Evolutionary conservation across 2,329 filamentous ascomycete species (phyloP), one percentile per base, ranked within the genome.

Genomic region (Pseudovirgaria hyperparasitica): DNA sequence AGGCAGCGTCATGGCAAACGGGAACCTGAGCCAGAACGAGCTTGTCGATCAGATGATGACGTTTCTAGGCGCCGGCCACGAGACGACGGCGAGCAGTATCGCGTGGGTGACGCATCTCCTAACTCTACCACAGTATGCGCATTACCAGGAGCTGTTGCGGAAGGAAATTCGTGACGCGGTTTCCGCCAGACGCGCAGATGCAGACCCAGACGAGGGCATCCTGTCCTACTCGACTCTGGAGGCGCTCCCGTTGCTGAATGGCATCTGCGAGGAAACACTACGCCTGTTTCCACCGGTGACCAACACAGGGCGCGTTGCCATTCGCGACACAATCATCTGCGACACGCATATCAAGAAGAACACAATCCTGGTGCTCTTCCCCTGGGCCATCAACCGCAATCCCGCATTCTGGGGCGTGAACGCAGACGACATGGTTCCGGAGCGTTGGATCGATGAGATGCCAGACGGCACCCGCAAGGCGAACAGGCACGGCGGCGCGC

Each of bases 31-130:
- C 1, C 58, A 67, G 22, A 36, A 46, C 4, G 45, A 54, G 13
- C 39, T 67, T 15, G 54, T 55, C 15, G 60, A 66, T 30, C 62
- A 66, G 27, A 43, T 65, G 2, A 37, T 67, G 22, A 67, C 63
- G 0, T 63, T 64, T 34, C 38, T 67, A 3, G 62, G 60, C 4
- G 58, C 60, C 2, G 60, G 60, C 9, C 79, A 84, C 48, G 77
- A 84, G 53, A 84, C 79, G 3, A 82, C 77, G 0, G 69, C 78
- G 1, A 63, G 70, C 2, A 63, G 76, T 15, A 61, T 85, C 50
- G 74, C 71, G n/a, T 84, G 77, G 76, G 68, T 72, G 5, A 50
- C 72, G 16, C 81, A 81, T 45, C 50, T 72, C 16, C 81, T 81
- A 45, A 54, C 72, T 25, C 64, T 85, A n/a, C 67, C 66, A 41